Evolutionary conservation across 441 rosid genomes (phyloP).

Genomic region (Bocquillonia castaneifolia): DNA sequence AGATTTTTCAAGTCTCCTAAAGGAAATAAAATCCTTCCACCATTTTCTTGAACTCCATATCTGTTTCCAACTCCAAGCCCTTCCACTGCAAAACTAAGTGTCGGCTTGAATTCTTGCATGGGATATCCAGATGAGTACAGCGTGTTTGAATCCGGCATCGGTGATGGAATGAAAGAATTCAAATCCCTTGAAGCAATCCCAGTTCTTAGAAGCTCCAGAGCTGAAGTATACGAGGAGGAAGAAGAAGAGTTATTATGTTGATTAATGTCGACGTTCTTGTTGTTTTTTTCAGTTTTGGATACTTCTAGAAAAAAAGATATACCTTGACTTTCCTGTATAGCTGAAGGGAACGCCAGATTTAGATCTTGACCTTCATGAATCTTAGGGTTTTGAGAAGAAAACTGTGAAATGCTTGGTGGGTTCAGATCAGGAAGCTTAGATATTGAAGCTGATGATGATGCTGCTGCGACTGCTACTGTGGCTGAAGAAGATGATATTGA

Average conservation of each 20-base stretch:
- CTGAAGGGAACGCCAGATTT: conserved; percentile 53
- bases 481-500: conserved; percentile 37
- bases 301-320: conserved; percentile 39
- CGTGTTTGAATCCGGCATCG: conserved; percentile 44
- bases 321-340: conserved; percentile 42
- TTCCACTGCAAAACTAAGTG: conserved; percentile 48
- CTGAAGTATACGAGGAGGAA: conserved; percentile 40
- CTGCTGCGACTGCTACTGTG: conserved; percentile 15
- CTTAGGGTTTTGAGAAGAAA: conserved; percentile 55
- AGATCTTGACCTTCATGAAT: conserved; percentile 63
- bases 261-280: conserved; percentile 1
- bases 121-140: conserved; percentile 54
- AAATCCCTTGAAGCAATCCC: conserved; percentile 43
- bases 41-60: conserved; percentile 45
- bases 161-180: conserved; percentile 44
- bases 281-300: conserved; percentile 36
- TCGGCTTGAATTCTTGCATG: conserved; percentile 59
- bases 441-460: conserved; percentile 37
- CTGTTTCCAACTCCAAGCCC: conserved; percentile 47
- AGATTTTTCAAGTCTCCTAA: conserved; percentile 55
- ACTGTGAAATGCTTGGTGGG: conserved; percentile 50
- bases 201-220: conserved; percentile 55
- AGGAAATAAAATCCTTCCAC: conserved; percentile 56
- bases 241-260: conserved; percentile 35
- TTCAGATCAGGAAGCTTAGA: conserved; percentile 63